phyloP scores from a whole-genome alignment of 1,284 basidiomycete genomes.

The Sporisorium scitamineum region DNA sequence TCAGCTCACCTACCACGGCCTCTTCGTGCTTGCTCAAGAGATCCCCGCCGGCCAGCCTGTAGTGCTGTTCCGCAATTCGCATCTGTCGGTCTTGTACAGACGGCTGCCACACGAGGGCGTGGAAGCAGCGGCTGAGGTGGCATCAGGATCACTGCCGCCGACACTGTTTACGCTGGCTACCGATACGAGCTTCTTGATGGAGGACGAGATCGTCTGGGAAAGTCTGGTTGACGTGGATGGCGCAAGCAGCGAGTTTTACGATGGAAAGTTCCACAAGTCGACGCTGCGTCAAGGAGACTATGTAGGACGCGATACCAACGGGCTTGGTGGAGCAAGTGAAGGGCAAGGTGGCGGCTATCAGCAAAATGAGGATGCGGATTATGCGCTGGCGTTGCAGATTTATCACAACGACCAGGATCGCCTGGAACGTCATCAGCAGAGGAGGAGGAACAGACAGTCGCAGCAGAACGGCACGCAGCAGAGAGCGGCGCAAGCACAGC shows the following conservation, averaged over 20 bases:
- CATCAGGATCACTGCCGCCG: slow-evolving; percentile 19
- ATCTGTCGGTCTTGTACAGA: slow-evolving; percentile 83
- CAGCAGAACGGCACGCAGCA: slow-evolving; percentile 4
- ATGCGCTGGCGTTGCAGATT: slow-evolving; percentile 58
- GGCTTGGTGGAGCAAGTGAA: slow-evolving; percentile 2
- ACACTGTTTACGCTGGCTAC: slow-evolving; percentile 82
- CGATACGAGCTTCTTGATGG: slow-evolving; percentile 81
- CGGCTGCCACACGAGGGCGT: slow-evolving; percentile 44
- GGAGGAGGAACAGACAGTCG: slow-evolving; percentile 23
- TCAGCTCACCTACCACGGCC: slow-evolving; percentile 84
- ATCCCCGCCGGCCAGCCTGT: slow-evolving; percentile 72
- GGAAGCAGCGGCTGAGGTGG: background rate
- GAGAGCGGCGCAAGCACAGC: background rate
- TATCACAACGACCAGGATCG: slow-evolving; percentile 55
- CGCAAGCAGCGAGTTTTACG: slow-evolving; percentile 62
- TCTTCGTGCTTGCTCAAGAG: slow-evolving; percentile 72
- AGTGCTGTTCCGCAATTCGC: slow-evolving; percentile 87
- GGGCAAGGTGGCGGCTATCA: slow-evolving; percentile 1
- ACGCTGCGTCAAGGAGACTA: slow-evolving; percentile 45
- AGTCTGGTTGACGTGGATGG: slow-evolving; percentile 87
- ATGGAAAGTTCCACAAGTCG: slow-evolving; percentile 49
- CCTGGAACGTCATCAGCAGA: slow-evolving; percentile 34
- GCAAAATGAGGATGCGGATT: slow-evolving; percentile 51
- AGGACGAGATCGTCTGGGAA: slow-evolving; percentile 86
- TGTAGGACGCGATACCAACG: slow-evolving; percentile 24